Base-by-base conservation (phyloP, 2,329 filamentous ascomycete species). In the Thelonectria olida region DNA sequence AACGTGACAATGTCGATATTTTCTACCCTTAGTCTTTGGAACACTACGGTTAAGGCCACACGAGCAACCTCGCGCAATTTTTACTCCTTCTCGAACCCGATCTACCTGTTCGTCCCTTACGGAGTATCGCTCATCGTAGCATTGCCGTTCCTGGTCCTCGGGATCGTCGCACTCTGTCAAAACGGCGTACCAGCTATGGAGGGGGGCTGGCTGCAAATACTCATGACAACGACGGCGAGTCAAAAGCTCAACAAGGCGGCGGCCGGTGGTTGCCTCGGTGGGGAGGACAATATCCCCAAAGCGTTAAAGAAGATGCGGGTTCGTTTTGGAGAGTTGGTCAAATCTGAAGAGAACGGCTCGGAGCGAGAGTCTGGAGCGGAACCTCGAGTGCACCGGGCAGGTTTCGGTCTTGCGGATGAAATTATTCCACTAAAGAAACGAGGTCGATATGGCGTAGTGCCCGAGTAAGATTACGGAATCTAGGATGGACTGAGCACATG, bases 221-320 rank as follows among this genome's bases (percentile, higher is more conserved):
- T 55, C 27, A 55, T 55, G 52, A 55, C 52, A 3, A 55, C 52
- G 22, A 48, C 19, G 2, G 52, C 42, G 19, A 55, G 52, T n/a
- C 17, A 48, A 25, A 39, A 23, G 27, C 52, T 55, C n/a, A 9
- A 13, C 25, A 55, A 23, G 13, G 27, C 19, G 34, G 52, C 52
- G 10, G 41, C 42, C 25, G 52, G 42, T 3, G 52, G 52, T 6
- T 25, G 41, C 5, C 42, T 55, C 0, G 52, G 52, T 38, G 52
- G 52, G 9, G 52, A 55, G 9, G 13, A 39, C 6, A 55, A 49
- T 17, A 23, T 49, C 6, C 47, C 47, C 9, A n/a, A 22, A 20
- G 47, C 34, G 10, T 31, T 49, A 8, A 36, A n/a, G 19, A 36
- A 36, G 19, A 49, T 36, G 47, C 19, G 36, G 12, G 48, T 39